Evolutionary conservation across 2,329 filamentous ascomycete genomes (phyloP).

Genomic region (Plenodomus tracheiphilus): DNA sequence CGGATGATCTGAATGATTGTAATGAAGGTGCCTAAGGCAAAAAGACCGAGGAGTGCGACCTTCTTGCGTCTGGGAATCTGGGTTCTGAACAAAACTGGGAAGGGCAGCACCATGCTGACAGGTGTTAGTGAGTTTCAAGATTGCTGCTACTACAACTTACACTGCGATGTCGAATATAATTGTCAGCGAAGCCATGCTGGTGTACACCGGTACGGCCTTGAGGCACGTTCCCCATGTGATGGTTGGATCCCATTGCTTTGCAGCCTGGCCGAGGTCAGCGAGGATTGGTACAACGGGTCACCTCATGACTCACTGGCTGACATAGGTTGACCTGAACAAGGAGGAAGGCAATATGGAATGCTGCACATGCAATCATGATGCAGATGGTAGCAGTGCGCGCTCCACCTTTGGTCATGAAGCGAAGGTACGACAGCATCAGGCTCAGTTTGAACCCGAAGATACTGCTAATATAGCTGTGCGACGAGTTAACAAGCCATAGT

Average conservation of each 20-base stretch:
- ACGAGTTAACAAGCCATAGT: neutral
- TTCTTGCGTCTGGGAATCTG: constrained; percentile 19
- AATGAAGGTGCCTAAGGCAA: constrained; percentile 17
- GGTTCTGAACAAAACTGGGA: constrained; percentile 13
- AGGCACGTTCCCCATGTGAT: constrained; percentile 16
- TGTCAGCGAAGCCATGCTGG: constrained; percentile 16
- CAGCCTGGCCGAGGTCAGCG: constrained; percentile 3
- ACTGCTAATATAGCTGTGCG: constrained; percentile 15
- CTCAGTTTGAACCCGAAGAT: constrained; percentile 21
- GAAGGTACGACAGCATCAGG: constrained; percentile 15
- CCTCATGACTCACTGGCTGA: constrained; percentile 7
- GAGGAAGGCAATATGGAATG: constrained; percentile 17
- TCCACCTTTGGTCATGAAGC: constrained; percentile 17
- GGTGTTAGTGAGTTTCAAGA: neutral
- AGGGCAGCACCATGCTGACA: constrained; percentile 17
- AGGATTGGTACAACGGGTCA: too few relatives aligned
- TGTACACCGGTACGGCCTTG: constrained; percentile 16
- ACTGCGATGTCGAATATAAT: constrained; percentile 15
- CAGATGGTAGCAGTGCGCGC: constrained; percentile 11
- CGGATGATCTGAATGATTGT: constrained; percentile 19
- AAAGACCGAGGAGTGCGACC: constrained; percentile 10
- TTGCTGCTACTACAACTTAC: constrained; percentile 1
- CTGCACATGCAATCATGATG: constrained; percentile 12
- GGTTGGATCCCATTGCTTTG: constrained; percentile 17
- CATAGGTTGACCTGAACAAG: constrained; percentile 16